Evolutionary conservation across 257 asterid species (phyloP).

Genomic region (Solanum paucissectum): DNA sequence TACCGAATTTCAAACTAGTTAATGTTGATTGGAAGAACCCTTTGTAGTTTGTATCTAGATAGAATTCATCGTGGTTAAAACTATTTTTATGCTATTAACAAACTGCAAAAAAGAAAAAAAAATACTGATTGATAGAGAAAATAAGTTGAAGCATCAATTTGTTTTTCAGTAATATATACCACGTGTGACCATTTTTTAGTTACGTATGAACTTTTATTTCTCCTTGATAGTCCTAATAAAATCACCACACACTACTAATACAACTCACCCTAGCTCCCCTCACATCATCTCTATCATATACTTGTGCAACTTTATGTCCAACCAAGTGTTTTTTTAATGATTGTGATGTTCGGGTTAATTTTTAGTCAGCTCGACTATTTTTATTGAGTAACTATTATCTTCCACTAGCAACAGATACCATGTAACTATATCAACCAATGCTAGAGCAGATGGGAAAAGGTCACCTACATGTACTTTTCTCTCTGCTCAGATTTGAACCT

Average conservation of each 20-base stretch:
- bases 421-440: fast-evolving
- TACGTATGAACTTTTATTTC: neutral
- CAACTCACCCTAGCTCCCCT: neutral
- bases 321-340: neutral
- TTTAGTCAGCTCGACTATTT: no score
- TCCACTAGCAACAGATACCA: fast-evolving
- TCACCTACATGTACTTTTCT: neutral
- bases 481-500: no score
- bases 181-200: neutral
- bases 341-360: neutral
- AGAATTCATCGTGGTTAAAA: neutral
- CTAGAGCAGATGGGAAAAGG: neutral
- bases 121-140: neutral
- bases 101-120: neutral
- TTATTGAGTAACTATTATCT: no score
- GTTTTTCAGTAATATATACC: neutral
- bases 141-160: neutral
- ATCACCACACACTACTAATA: neutral
- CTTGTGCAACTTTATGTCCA: neutral
- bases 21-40: neutral
- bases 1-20: neutral
- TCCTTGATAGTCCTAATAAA: neutral
- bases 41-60: neutral
- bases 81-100: neutral
- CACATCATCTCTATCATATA: neutral